Evolutionary conservation across 2,329 filamentous ascomycete genomes (phyloP).

Genomic region (Cladosporium sp.): DNA sequence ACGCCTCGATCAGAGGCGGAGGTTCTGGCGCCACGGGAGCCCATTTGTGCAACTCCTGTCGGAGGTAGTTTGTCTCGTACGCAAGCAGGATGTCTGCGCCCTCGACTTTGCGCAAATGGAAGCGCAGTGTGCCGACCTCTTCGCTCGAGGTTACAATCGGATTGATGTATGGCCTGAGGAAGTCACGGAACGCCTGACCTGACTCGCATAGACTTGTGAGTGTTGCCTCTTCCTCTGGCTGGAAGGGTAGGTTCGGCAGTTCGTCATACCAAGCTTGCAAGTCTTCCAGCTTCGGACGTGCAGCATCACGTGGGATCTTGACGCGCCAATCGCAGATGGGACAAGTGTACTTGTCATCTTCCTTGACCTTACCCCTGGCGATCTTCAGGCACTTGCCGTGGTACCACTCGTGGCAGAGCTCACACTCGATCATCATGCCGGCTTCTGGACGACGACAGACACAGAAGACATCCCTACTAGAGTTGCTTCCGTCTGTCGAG

Average conservation of each 20-base stretch:
- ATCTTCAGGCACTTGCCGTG: conserved; percentile 98
- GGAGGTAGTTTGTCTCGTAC: conserved; percentile 95
- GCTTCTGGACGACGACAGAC: conserved; percentile 91
- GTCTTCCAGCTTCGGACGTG: conserved; percentile 90
- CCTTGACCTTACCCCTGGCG: conserved; percentile 93
- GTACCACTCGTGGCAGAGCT: conserved; percentile 98
- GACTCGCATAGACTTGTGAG: conserved; percentile 82
- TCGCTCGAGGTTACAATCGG: conserved; percentile 70
- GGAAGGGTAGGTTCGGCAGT: conserved; percentile 71
- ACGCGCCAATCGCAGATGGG: conserved; percentile 97
- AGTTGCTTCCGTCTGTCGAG: conserved; percentile 42
- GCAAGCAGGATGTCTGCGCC: conserved; percentile 89
- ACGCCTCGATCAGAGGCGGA: conserved; percentile 80
- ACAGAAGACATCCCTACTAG: conserved; percentile 81
- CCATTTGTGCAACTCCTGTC: conserved; percentile 93
- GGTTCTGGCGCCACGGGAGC: conserved; percentile 81
- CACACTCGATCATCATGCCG: conserved; percentile 99
- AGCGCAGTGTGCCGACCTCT: conserved; percentile 84
- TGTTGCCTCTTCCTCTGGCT: conserved; percentile 88
- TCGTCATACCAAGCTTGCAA: conserved; percentile 80
- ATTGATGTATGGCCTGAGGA: conserved; percentile 76
- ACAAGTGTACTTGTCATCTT: conserved; percentile 97
- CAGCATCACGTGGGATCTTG: conserved; percentile 93
- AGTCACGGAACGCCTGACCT: conserved; percentile 77
- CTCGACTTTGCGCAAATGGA: conserved; percentile 95